phyloP scores from a whole-genome alignment of 192 early-diverging fungal species.

The Geosiphon pyriformis region DNA sequence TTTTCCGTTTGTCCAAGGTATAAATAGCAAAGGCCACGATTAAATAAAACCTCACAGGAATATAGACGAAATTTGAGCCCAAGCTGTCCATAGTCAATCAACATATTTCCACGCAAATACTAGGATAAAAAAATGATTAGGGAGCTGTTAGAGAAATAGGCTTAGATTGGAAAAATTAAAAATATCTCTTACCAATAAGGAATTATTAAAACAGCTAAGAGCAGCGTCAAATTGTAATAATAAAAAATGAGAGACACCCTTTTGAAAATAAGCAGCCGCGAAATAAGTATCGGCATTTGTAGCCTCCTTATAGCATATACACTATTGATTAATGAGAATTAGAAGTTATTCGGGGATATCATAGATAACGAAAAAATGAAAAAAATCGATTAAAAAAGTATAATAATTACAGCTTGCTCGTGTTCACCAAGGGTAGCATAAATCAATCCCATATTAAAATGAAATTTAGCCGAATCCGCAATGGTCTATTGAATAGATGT shows the following conservation, averaged over 20 bases:
- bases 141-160: not conserved
- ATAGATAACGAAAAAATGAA: not conserved
- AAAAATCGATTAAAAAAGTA: not conserved
- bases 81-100: constrained; percentile 94
- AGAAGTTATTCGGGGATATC: constrained; percentile 9
- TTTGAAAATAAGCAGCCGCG: constrained; percentile 89
- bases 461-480: constrained; percentile 89
- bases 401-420: constrained; percentile 72
- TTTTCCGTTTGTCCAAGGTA: constrained; percentile 66
- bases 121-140: constrained; percentile 27
- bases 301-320: constrained; percentile 65
- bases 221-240: constrained; percentile 63
- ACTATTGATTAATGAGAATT: constrained; percentile 41
- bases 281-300: constrained; percentile 81
- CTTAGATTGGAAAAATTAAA: not conserved
- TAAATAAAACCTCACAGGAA: constrained; percentile 85
- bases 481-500: constrained; percentile 64
- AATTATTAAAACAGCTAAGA: constrained; percentile 73
- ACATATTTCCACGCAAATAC: constrained; percentile 75
- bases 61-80: constrained; percentile 88
- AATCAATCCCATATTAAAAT: constrained; percentile 92
- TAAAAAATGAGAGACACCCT: constrained; percentile 79
- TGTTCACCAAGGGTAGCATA: constrained; percentile 67
- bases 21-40: constrained; percentile 79
- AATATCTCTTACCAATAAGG: constrained; percentile 56